Percentiles rank a stretch among this genome's conserved stretches.
Evolutionary conservation across 1,284 basidiomycete genomes (phyloP).

Genomic region (Fereydounia khargensis): DNA sequence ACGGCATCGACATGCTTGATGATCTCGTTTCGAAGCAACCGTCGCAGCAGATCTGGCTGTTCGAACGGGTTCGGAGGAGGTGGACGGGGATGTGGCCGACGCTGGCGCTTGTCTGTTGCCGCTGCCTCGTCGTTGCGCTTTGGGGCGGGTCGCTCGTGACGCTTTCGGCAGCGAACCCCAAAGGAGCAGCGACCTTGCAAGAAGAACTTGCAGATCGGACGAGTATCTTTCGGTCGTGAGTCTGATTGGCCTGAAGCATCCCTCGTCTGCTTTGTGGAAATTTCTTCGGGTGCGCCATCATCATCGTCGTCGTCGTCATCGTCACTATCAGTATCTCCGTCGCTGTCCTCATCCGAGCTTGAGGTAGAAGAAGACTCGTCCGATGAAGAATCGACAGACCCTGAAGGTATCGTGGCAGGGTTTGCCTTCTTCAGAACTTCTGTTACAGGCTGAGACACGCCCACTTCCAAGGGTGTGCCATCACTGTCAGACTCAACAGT

Average conservation of each 20-base stretch:
- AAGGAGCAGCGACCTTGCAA: constrained; percentile 41
- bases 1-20: constrained; percentile 85
- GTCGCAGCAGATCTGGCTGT: constrained; percentile 46
- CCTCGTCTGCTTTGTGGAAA: constrained; percentile 5
- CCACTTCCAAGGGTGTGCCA: too few relatives aligned
- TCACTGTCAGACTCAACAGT: too few relatives aligned
- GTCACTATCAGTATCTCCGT: background rate
- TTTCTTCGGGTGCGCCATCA: constrained; percentile 19
- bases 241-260: background rate
- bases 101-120: constrained; percentile 5
- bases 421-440: too few relatives aligned
- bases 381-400: too few relatives aligned
- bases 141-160: constrained; percentile 10
- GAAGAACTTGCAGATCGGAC: constrained; percentile 34
- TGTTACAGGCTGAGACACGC: too few relatives aligned
- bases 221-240: constrained; percentile 1
- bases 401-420: too few relatives aligned
- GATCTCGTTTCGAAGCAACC: constrained; percentile 82
- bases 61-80: constrained; percentile 50
- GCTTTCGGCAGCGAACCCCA: constrained; percentile 39
- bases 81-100: constrained; percentile 34
- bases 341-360: constrained; percentile 1
- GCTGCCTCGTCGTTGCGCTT: background rate
- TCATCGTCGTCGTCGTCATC: constrained; percentile 7
- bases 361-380: background rate